These are phyloP conservation scores for Sutorius australiensis DNA, from an alignment of 768 basidiomycete species.

Conservation along the genomic window DNA sequence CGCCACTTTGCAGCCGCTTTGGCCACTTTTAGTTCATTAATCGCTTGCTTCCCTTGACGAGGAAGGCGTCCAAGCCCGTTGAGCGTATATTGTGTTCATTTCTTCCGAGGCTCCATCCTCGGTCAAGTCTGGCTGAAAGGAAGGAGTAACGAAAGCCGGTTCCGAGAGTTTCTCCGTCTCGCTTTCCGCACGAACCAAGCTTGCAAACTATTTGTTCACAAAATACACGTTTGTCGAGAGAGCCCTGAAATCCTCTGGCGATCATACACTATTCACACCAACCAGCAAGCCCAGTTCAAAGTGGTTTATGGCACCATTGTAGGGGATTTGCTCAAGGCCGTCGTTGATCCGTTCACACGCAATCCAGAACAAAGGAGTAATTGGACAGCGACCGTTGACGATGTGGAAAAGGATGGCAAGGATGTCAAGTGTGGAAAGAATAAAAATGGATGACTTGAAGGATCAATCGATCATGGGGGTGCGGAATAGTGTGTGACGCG, in stretches of 20 bases:
- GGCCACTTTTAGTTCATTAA: neutral
- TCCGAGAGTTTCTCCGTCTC: neutral
- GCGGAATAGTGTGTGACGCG: neutral
- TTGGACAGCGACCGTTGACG: slow-evolving; percentile 29
- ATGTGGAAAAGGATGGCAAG: slow-evolving; percentile 17
- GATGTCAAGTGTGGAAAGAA: slow-evolving; percentile 12
- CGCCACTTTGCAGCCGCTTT: neutral
- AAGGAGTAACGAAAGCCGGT: neutral
- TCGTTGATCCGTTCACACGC: neutral
- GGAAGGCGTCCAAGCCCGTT: neutral
- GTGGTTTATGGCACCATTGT: neutral
- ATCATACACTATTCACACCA: neutral
- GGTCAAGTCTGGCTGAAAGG: neutral
- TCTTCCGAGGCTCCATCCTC: slow-evolving; percentile 1
- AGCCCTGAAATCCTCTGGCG: neutral
- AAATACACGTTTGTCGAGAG: slow-evolving; percentile 1
- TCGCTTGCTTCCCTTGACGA: slow-evolving; percentile 2
- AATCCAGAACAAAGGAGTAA: neutral
- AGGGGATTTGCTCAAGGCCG: neutral
- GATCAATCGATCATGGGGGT: neutral
- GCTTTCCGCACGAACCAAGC: slow-evolving; percentile 6
- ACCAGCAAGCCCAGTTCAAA: slow-evolving; percentile 3
- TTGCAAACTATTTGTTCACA: neutral
- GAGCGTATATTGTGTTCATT: slow-evolving; percentile 5
- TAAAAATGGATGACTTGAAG: neutral